Evolutionary conservation across 805 yeast genomes (phyloP).

Genomic region (Kregervanrija fluxuum): DNA sequence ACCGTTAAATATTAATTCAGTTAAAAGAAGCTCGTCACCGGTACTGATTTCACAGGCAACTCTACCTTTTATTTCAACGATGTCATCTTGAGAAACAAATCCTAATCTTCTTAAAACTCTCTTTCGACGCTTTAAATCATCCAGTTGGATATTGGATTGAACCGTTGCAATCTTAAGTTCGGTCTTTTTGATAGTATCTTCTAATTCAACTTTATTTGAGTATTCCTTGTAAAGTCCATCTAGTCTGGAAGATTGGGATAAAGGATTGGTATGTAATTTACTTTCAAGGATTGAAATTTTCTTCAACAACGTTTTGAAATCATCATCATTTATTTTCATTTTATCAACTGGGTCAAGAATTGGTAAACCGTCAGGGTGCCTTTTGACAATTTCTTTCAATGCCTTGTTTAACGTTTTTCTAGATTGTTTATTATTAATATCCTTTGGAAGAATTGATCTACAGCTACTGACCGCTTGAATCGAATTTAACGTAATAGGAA

Average conservation of each 20-base stretch:
- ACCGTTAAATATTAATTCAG: conserved; percentile 94
- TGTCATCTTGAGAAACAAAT: conserved; percentile 78
- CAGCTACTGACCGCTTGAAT: conserved; percentile 71
- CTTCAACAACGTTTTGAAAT: conserved; percentile 61
- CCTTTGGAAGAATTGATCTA: conserved; percentile 73
- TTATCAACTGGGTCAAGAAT: conserved; percentile 81
- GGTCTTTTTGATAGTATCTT: conserved; percentile 48
- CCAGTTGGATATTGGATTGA: conserved; percentile 87
- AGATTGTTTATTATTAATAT: conserved; percentile 50
- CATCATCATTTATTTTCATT: conserved; percentile 75
- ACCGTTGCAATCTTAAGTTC: conserved; percentile 71
- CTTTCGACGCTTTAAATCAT: conserved; percentile 87
- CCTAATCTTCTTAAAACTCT: conserved; percentile 89
- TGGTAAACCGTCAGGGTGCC: conserved; percentile 91
- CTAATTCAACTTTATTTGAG: conserved; percentile 54
- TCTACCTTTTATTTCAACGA: conserved; percentile 92
- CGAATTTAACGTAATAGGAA: conserved; percentile 80
- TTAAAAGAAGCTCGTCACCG: conserved; percentile 77
- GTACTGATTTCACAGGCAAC: conserved; percentile 88
- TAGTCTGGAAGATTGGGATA: conserved; percentile 54
- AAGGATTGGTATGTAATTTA: conserved; percentile 63
- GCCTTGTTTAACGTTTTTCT: conserved; percentile 63
- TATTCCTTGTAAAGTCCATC: conserved; percentile 59
- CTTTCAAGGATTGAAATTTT: conserved; percentile 80
- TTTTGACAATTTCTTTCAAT: conserved; percentile 67